phyloP scores from a whole-genome alignment of 805 yeast genomes.

The Jamesozyma spencerorum region DNA sequence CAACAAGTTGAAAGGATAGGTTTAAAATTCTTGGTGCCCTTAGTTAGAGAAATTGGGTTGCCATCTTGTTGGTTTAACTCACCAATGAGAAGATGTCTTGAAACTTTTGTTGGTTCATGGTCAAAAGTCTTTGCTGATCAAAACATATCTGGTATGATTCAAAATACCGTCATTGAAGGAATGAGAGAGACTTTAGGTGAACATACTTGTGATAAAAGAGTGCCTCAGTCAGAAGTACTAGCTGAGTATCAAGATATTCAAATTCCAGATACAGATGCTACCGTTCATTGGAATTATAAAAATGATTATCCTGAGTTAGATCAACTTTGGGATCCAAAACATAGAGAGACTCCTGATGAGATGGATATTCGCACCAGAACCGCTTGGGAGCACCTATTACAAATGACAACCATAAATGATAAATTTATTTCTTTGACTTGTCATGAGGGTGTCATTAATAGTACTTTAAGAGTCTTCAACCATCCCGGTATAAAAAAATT shows the following conservation, averaged over 20 bases:
- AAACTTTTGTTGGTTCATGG: slow-evolving; percentile 43
- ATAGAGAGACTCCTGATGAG: slow-evolving; percentile 41
- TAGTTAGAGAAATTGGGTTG: slow-evolving; percentile 35
- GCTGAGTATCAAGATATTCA: slow-evolving; percentile 14
- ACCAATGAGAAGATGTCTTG: slow-evolving; percentile 56
- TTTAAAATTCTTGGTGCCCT: slow-evolving; percentile 12
- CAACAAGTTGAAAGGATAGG: slow-evolving; percentile 45
- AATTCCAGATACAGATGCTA: slow-evolving; percentile 28
- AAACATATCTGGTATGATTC: background rate
- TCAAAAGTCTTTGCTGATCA: slow-evolving; percentile 38
- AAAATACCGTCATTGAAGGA: slow-evolving; percentile 33
- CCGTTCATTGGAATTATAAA: slow-evolving; percentile 33
- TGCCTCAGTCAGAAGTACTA: slow-evolving; percentile 14
- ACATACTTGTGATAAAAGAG: slow-evolving; percentile 52
- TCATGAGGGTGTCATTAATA: slow-evolving; percentile 52
- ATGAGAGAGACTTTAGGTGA: slow-evolving; percentile 54
- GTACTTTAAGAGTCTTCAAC: slow-evolving; percentile 40
- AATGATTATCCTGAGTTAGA: slow-evolving; percentile 45
- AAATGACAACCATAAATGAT: slow-evolving; percentile 19
- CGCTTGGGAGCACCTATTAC: slow-evolving; percentile 38
- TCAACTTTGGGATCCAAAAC: slow-evolving; percentile 34
- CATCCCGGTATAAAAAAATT: slow-evolving; percentile 48
- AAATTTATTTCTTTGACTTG: slow-evolving; percentile 42
- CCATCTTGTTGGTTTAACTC: slow-evolving; percentile 50
- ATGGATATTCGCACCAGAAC: slow-evolving; percentile 36